A percentile compares a stretch with the other conserved stretches of the same genome.
Conservation (phyloP, 2,329 filamentous ascomycete species). For the Curvularia hawaiiensis region DNA sequence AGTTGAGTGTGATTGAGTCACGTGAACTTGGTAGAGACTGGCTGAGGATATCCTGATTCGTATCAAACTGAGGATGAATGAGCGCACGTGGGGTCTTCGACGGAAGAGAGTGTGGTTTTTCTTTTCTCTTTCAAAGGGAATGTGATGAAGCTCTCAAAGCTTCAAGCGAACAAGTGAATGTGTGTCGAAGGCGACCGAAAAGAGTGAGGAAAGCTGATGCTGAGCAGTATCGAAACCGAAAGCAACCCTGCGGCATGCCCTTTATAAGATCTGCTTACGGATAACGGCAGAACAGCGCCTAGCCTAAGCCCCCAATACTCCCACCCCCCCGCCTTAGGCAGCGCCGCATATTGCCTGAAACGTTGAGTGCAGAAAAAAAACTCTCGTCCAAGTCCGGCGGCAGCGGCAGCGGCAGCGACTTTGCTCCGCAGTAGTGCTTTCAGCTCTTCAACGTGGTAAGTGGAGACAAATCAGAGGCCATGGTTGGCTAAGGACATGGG, state of each 20-base stretch:
- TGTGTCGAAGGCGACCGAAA: constrained; percentile 4
- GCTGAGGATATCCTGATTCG: constrained; percentile 2
- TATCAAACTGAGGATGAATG: constrained; percentile 3
- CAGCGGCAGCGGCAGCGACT: constrained; percentile 12
- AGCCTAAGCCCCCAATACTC: not conserved
- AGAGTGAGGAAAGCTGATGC: not conserved
- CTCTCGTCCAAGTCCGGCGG: constrained; percentile 10
- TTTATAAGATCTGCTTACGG: constrained; percentile 1
- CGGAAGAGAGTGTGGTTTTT: constrained; percentile 7
- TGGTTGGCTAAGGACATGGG: constrained; percentile 17
- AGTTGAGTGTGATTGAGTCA: not conserved
- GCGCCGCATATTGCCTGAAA: constrained; percentile 3
- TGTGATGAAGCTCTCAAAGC: constrained; percentile 16
- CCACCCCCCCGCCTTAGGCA: not conserved
- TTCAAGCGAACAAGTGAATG: constrained; percentile 1
- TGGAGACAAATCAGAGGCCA: constrained; percentile 3
- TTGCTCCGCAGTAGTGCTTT: constrained; percentile 10
- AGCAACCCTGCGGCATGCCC: not conserved
- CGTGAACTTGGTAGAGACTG: not conserved
- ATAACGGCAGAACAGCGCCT: not conserved
- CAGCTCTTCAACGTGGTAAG: constrained; percentile 4
- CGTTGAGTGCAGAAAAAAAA: constrained; percentile 6
- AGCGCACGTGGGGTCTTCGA: constrained; percentile 9
- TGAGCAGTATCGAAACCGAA: not conserved
- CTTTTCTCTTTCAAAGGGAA: constrained; percentile 5